Conservation (phyloP, 805 yeast genomes). For the Naumovozyma baii region DNA sequence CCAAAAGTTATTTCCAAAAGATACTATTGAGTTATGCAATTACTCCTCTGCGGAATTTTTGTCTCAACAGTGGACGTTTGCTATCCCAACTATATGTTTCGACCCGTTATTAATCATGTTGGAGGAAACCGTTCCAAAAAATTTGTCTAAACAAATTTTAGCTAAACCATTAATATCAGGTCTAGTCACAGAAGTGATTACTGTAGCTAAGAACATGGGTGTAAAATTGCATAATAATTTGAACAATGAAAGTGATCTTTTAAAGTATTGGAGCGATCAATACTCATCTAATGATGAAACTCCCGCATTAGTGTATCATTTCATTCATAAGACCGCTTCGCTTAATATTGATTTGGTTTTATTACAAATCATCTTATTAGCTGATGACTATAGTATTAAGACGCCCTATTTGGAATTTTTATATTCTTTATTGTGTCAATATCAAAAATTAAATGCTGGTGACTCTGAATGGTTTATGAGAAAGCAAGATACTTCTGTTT, state of each 20-base stretch:
- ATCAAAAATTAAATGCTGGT: constrained; percentile 39
- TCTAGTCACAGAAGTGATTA: constrained; percentile 60
- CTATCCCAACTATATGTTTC: constrained; percentile 67
- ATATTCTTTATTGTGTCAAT: constrained; percentile 68
- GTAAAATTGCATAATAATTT: constrained; percentile 52
- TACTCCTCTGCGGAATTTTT: constrained; percentile 39
- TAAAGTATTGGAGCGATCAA: constrained; percentile 39
- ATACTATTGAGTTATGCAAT: constrained; percentile 32
- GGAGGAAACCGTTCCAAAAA: constrained; percentile 56
- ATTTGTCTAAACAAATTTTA: constrained; percentile 54
- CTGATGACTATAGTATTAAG: constrained; percentile 78
- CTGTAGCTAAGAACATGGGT: constrained; percentile 68
- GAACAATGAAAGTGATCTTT: constrained; percentile 54
- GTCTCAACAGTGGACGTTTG: constrained; percentile 77
- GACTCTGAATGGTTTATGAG: constrained; percentile 28
- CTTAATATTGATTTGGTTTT: constrained; percentile 66
- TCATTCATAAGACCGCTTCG: constrained; percentile 41
- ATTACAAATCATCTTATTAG: constrained; percentile 77
- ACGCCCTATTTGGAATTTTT: constrained; percentile 87
- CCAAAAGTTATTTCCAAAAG: constrained; percentile 25
- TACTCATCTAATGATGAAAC: constrained; percentile 10
- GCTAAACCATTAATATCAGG: constrained; percentile 84
- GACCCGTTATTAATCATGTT: constrained; percentile 67
- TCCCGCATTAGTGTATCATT: constrained; percentile 60
- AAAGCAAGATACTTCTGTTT: constrained; percentile 1